Base-by-base conservation (phyloP, 345 rosid genomes). In the Boechera retrofracta region DNA sequence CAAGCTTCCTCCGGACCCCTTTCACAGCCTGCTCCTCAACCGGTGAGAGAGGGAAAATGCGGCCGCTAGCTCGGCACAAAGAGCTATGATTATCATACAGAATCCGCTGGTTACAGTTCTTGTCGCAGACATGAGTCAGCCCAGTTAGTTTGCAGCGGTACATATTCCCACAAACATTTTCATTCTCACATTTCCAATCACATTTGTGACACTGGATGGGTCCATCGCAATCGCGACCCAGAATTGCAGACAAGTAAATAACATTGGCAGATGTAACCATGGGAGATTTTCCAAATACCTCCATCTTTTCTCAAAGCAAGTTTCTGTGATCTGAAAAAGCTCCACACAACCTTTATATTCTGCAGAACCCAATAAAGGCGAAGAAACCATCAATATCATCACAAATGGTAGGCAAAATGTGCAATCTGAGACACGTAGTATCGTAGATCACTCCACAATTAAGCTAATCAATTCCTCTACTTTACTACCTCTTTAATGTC, bases 91-190 rank as follows among this genome's bases (percentile, higher is more conserved):
- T 95, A 85, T 95, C 99, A 79, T 92, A 95, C 84, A 95, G 79
- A 80, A 95, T 95, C 82, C 98, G 56, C 96, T 92, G 99, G 86
- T 95, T 79, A 85, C 99, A 95, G 77, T 95, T 92, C 94, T 92
- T 92, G 97, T 95, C 99, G 79, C 99, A 95, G 83, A 95, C 91
- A 85, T 95, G 98, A 64, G 97, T 90, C 47, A 91, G 80, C 15
- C 93, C 96, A 28, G 98, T 95, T 83, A 92, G 84, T 84, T 89
- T 92, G 89, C 99, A 91, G 79, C 85, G 90, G 78, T 85, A 91
- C 93, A 95, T 89, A 83, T 95, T 95, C 73, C 96, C 99, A 67
- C 90, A 86, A 9, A 92, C 87, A 76, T 78, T 92, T 15, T 95
- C 99, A 72, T 91, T 95, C 78, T 86, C 81, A 79, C 99, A 95